These are phyloP conservation scores for Magnusiomyces paraingens DNA, from an alignment of 1,139 yeast genomes.

Conservation along the genomic window DNA sequence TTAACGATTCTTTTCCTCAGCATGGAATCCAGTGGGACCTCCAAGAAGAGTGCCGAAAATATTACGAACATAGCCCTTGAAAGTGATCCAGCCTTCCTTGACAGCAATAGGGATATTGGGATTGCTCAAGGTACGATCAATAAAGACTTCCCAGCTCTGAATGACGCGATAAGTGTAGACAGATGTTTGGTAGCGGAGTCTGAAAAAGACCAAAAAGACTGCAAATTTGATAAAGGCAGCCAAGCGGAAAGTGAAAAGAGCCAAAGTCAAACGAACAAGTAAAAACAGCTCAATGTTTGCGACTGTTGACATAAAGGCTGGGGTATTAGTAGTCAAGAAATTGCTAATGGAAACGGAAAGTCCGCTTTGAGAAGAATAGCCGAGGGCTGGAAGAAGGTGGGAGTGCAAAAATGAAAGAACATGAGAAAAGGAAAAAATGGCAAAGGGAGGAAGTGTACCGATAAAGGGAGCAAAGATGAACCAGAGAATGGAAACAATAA, in stretches of 20 bases:
- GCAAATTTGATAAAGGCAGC: slow-evolving; percentile 58
- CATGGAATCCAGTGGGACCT: slow-evolving; percentile 1
- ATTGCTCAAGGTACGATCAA: slow-evolving; percentile 58
- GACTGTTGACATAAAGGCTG: slow-evolving; percentile 63
- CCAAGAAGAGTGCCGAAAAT: slow-evolving; percentile 26
- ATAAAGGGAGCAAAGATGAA: slow-evolving; percentile 46
- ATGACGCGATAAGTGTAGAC: slow-evolving; percentile 65
- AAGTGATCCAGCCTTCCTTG: slow-evolving; percentile 54
- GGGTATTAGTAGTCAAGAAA: slow-evolving; percentile 60
- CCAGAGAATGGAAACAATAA: slow-evolving; percentile 53
- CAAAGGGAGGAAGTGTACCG: slow-evolving; percentile 58
- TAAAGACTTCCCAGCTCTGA: slow-evolving; percentile 61
- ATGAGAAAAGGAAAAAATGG: slow-evolving; percentile 67
- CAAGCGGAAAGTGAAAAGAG: slow-evolving; percentile 55
- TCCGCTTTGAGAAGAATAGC: slow-evolving; percentile 40
- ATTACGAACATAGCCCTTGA: slow-evolving; percentile 44
- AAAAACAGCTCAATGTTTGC: slow-evolving; percentile 62
- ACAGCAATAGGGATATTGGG: slow-evolving; percentile 52
- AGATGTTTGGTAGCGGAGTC: slow-evolving; percentile 72
- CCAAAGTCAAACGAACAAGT: slow-evolving; percentile 37
- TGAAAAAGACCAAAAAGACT: slow-evolving; percentile 60
- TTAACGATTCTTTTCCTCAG: slow-evolving; percentile 13
- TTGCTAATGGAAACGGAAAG: slow-evolving; percentile 41
- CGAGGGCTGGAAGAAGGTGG: slow-evolving; percentile 60
- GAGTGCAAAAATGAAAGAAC: slow-evolving; percentile 59